phyloP scores from a whole-genome alignment of 495 filamentous ascomycete species.

The Hyphodiscus hymeniophilus region DNA sequence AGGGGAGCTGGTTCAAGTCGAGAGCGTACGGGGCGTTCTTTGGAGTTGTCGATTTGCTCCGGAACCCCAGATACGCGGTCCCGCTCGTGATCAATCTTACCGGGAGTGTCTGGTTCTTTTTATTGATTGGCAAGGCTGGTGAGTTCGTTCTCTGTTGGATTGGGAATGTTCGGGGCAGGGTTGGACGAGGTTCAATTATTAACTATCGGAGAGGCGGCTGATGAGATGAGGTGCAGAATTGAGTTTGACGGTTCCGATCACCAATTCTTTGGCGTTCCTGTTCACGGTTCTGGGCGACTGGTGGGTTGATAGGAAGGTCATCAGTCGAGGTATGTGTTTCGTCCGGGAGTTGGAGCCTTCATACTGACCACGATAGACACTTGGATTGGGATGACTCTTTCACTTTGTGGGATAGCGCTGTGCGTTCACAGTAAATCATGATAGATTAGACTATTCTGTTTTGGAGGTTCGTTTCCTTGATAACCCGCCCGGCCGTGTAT shows the following conservation, averaged over 20 bases:
- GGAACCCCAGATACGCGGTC: slow-evolving; percentile 74
- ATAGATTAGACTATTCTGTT: slow-evolving; percentile 7
- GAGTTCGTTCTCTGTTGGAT: slow-evolving; percentile 24
- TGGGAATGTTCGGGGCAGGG: neutral
- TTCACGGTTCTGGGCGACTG: slow-evolving; percentile 95
- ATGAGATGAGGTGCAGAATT: slow-evolving; percentile 47
- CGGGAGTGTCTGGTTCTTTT: slow-evolving; percentile 95
- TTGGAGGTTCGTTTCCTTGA: neutral
- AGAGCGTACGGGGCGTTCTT: slow-evolving; percentile 53
- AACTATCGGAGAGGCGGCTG: neutral
- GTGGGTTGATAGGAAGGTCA: slow-evolving; percentile 87
- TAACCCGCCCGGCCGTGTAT: neutral
- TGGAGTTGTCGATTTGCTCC: slow-evolving; percentile 68
- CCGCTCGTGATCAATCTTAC: slow-evolving; percentile 86
- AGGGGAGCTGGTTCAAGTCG: slow-evolving; percentile 41
- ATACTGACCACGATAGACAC: slow-evolving; percentile 49
- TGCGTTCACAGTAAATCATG: slow-evolving; percentile 63
- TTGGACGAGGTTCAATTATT: no score
- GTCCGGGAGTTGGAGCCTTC: neutral
- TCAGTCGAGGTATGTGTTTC: slow-evolving; percentile 53
- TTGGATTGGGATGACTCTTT: slow-evolving; percentile 78
- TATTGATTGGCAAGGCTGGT: slow-evolving; percentile 90
- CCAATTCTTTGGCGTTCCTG: slow-evolving; percentile 87
- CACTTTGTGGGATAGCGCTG: slow-evolving; percentile 74
- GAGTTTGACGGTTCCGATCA: slow-evolving; percentile 88